phyloP scores from a whole-genome alignment of 1,284 basidiomycete genomes.

The Tilletia setariae region DNA sequence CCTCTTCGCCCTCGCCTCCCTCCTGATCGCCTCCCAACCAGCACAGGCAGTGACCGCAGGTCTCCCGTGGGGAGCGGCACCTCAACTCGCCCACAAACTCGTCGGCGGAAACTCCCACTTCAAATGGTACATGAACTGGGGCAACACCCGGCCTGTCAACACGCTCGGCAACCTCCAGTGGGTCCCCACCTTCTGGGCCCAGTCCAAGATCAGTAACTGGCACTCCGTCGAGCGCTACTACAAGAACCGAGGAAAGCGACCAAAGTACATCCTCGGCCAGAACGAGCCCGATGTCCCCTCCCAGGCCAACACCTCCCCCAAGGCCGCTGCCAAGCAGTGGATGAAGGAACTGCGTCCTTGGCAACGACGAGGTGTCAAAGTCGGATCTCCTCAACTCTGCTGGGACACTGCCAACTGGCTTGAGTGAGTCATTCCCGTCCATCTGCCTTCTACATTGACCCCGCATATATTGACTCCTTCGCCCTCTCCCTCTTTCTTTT shows the following conservation, averaged over 20 bases:
- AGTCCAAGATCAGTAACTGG: conserved; percentile 21
- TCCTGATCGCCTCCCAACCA: conserved; percentile 1
- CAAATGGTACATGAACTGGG: conserved; percentile 11
- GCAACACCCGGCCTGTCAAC: not conserved
- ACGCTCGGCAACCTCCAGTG: conserved; percentile 30
- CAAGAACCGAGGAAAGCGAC: conserved; percentile 3
- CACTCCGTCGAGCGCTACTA: not conserved
- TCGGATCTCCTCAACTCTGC: conserved; percentile 44
- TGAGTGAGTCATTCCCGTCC: no score
- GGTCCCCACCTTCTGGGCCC: conserved; percentile 49
- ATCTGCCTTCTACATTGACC: no score
- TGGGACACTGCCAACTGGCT: conserved; percentile 46
- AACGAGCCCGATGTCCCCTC: conserved; percentile 48
- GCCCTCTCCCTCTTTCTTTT: no score
- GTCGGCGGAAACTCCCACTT: not conserved
- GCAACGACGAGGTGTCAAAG: conserved; percentile 37
- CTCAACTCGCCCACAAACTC: conserved; percentile 11
- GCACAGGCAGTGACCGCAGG: not conserved
- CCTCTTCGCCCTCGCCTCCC: not conserved
- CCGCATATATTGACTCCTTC: no score
- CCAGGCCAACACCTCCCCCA: conserved; percentile 32
- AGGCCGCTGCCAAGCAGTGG: conserved; percentile 34
- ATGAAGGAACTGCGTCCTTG: conserved; percentile 46
- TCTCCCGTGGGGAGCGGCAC: conserved; percentile 5
- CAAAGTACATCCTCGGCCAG: conserved; percentile 35